These are phyloP conservation scores for Candida succiphila DNA, from an alignment of 805 yeast species.

Conservation along the genomic window DNA sequence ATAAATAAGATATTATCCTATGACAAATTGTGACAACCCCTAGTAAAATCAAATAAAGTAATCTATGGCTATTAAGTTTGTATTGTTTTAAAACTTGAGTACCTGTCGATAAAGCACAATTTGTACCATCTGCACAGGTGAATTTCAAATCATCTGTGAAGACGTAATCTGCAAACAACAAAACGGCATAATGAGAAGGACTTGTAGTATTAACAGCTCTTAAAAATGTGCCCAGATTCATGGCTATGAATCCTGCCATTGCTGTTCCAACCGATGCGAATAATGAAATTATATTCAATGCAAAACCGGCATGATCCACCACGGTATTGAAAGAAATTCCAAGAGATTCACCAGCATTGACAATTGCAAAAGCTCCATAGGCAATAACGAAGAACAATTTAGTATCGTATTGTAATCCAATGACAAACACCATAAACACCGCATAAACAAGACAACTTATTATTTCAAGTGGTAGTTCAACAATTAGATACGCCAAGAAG, in stretches of 20 bases:
- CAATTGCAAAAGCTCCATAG: conserved; percentile 40
- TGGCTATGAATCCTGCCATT: conserved; percentile 80
- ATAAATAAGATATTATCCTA: conserved; percentile 26
- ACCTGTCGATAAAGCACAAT: conserved; percentile 45
- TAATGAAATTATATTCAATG: conserved; percentile 62
- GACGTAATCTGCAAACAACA: conserved; percentile 48
- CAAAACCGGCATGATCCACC: conserved; percentile 69
- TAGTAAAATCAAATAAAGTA: conserved; percentile 28
- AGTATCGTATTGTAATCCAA: conserved; percentile 64
- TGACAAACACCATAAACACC: conserved; percentile 52
- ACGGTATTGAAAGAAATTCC: conserved; percentile 74
- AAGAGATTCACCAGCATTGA: conserved; percentile 74
- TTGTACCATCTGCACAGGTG: conserved; percentile 32
- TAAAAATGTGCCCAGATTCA: conserved; percentile 62
- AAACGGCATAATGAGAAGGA: conserved; percentile 67
- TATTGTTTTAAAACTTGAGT: conserved; percentile 45
- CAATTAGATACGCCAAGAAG: conserved; percentile 43
- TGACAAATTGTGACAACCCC: conserved; percentile 31
- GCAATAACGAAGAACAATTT: conserved; percentile 58
- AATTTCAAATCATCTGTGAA: conserved; percentile 40
- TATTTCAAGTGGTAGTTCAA: conserved; percentile 64
- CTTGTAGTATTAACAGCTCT: conserved; percentile 66
- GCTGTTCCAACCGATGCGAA: conserved; percentile 62
- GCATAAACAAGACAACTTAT: conserved; percentile 49
- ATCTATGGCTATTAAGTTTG: conserved; percentile 28